Conservation (phyloP, 2,329 filamentous ascomycete genomes). For the Colletotrichum sp. region DNA sequence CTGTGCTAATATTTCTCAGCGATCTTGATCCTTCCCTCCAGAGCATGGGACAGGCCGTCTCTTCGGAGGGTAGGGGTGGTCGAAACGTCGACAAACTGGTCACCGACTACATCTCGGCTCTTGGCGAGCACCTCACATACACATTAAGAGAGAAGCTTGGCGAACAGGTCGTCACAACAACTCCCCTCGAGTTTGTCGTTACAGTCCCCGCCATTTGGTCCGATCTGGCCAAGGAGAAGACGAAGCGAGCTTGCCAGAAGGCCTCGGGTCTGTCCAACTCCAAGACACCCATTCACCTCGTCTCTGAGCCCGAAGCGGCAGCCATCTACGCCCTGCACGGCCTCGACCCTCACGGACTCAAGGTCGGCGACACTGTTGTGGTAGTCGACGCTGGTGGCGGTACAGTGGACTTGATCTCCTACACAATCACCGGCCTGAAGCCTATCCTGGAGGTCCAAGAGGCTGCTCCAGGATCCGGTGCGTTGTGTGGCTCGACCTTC, state of each 20-base stretch:
- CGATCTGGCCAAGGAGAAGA: slow-evolving; percentile 56
- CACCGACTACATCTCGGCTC: slow-evolving; percentile 52
- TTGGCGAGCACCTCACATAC: slow-evolving; percentile 52
- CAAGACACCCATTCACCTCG: slow-evolving; percentile 43
- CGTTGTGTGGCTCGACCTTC: slow-evolving; percentile 53
- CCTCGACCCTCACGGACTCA: slow-evolving; percentile 43
- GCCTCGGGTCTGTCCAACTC: slow-evolving; percentile 33
- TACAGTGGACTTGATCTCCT: slow-evolving; percentile 59
- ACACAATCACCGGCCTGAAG: slow-evolving; percentile 47
- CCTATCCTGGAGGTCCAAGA: slow-evolving; percentile 53
- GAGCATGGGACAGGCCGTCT: slow-evolving; percentile 31
- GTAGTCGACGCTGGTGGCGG: slow-evolving; percentile 60
- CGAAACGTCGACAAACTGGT: slow-evolving; percentile 43
- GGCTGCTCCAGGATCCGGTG: slow-evolving; percentile 52
- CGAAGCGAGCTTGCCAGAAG: slow-evolving; percentile 46
- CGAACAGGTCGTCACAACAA: slow-evolving; percentile 43
- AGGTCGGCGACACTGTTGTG: slow-evolving; percentile 52
- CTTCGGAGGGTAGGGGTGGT: slow-evolving; percentile 30
- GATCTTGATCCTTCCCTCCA: slow-evolving; percentile 41
- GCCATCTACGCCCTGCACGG: slow-evolving; percentile 52
- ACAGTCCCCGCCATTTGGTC: slow-evolving; percentile 66
- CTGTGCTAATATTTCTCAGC: slow-evolving; percentile 18
- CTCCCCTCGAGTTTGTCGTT: slow-evolving; percentile 56
- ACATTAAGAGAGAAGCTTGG: slow-evolving; percentile 47
- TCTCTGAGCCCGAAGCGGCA: slow-evolving; percentile 59